Evolutionary conservation across 1,139 yeast genomes (phyloP).

Genomic region (Debaryomycetaceae sp.): DNA sequence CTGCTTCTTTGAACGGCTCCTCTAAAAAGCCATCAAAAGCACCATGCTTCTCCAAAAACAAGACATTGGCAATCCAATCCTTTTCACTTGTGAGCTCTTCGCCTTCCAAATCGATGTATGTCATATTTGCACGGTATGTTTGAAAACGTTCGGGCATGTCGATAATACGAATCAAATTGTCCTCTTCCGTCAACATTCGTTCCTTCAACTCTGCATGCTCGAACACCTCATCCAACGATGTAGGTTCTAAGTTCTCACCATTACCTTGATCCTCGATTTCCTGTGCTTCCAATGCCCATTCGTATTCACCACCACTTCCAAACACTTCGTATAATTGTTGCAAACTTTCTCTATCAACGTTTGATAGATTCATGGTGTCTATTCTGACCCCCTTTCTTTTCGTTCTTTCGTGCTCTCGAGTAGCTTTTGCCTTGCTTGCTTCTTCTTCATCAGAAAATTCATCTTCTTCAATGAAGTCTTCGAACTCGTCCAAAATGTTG

Average conservation of each 20-base stretch:
- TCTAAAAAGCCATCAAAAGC: constrained; percentile 38
- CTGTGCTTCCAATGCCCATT: constrained; percentile 95
- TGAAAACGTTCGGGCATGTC: constrained; percentile 95
- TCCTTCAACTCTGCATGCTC: constrained; percentile 92
- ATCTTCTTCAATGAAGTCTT: constrained; percentile 96
- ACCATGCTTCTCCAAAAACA: constrained; percentile 49
- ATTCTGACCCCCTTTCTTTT: constrained; percentile 37
- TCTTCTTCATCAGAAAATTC: constrained; percentile 92
- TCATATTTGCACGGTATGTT: constrained; percentile 60
- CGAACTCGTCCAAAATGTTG: constrained; percentile 73
- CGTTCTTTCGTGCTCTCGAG: constrained; percentile 40
- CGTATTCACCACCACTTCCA: constrained; percentile 97
- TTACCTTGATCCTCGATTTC: constrained; percentile 62
- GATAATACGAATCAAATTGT: constrained; percentile 77
- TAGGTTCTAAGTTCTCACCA: constrained; percentile 52
- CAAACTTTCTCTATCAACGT: constrained; percentile 86
- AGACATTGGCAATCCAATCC: constrained; percentile 67
- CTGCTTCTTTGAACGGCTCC: constrained; percentile 65
- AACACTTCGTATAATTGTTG: constrained; percentile 92
- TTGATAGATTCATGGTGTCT: constrained; percentile 62
- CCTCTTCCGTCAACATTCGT: constrained; percentile 88
- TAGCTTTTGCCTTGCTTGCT: constrained; percentile 30
- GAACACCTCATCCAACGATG: constrained; percentile 80
- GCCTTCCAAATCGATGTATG: constrained; percentile 62
- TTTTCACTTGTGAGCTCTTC: constrained; percentile 71